Percentiles rank a stretch among this genome's conserved stretches.
These are phyloP conservation scores for Baudoinia panamericana DNA, from an alignment of 495 filamentous ascomycete species.

Conservation along the genomic window DNA sequence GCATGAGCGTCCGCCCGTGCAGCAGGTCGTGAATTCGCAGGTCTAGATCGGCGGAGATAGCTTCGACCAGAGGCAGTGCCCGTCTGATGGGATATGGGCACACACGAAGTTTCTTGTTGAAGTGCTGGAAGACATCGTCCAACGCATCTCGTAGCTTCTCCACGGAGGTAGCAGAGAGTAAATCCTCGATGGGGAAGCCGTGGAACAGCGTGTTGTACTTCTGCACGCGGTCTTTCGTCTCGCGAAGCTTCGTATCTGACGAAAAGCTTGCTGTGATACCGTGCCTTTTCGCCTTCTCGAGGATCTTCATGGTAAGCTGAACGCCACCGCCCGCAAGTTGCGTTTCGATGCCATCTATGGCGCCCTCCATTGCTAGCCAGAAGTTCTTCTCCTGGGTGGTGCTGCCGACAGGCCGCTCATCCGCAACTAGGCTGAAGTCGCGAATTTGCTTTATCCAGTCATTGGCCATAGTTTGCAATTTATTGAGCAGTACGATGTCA, in stretches of 20 bases:
- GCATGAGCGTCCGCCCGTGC: slow-evolving; percentile 74
- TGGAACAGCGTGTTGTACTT: slow-evolving; percentile 98
- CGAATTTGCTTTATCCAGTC: slow-evolving; percentile 97
- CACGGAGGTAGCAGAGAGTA: slow-evolving; percentile 80
- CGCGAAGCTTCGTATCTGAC: slow-evolving; percentile 86
- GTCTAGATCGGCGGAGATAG: slow-evolving; percentile 92
- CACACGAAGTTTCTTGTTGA: slow-evolving; percentile 93
- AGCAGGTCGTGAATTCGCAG: slow-evolving; percentile 71
- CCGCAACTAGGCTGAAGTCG: slow-evolving; percentile 85
- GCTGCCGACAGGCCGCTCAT: slow-evolving; percentile 75
- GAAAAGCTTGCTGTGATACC: slow-evolving; percentile 92
- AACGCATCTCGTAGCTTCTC: slow-evolving; percentile 85
- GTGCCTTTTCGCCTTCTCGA: slow-evolving; percentile 91
- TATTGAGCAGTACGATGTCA: slow-evolving; percentile 86
- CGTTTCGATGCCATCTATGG: slow-evolving; percentile 75
- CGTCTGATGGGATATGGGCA: slow-evolving; percentile 87
- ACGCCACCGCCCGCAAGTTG: slow-evolving; percentile 84
- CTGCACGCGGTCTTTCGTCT: slow-evolving; percentile 86
- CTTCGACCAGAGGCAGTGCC: slow-evolving; percentile 86
- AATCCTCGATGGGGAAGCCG: slow-evolving; percentile 89
- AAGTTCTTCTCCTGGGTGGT: slow-evolving; percentile 97
- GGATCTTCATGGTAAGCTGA: slow-evolving; percentile 77
- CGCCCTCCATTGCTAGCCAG: slow-evolving; percentile 90
- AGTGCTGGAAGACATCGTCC: slow-evolving; percentile 71
- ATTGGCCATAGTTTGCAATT: slow-evolving; percentile 82